Conservation (phyloP, 1,284 basidiomycete species). For the Vanrija pseudolonga region DNA sequence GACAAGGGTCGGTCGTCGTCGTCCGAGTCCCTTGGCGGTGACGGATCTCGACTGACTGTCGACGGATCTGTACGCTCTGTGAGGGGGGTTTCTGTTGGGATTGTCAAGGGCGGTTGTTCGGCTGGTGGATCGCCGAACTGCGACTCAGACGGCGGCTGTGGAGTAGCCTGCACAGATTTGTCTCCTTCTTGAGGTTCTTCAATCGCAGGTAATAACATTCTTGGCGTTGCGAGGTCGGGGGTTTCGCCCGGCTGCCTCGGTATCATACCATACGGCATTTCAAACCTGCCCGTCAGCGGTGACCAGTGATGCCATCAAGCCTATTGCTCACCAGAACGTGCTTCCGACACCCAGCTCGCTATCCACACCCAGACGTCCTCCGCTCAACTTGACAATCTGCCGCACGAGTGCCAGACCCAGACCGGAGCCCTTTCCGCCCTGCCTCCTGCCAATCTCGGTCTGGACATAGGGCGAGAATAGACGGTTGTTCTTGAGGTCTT, state of each 20-base stretch:
- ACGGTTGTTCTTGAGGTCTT: conserved; percentile 62
- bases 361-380: conserved; percentile 66
- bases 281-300: neutral
- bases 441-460: conserved; percentile 62
- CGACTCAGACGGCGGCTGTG: neutral
- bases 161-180: neutral
- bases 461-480: conserved; percentile 49
- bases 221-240: neutral
- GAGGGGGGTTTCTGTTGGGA: no score
- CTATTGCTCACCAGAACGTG: conserved; percentile 36
- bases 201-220: neutral
- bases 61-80: no score
- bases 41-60: no score
- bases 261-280: neutral
- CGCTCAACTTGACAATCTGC: conserved; percentile 78
- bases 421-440: conserved; percentile 81
- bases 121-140: neutral
- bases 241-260: neutral
- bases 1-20: no score
- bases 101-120: no score
- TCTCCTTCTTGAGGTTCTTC: neutral
- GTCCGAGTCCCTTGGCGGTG: no score
- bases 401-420: conserved; percentile 80
- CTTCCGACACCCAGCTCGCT: conserved; percentile 41
- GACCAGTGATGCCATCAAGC: neutral